phyloP scores from a whole-genome alignment of 306 rosid species.

The Bauhinia variegata region DNA sequence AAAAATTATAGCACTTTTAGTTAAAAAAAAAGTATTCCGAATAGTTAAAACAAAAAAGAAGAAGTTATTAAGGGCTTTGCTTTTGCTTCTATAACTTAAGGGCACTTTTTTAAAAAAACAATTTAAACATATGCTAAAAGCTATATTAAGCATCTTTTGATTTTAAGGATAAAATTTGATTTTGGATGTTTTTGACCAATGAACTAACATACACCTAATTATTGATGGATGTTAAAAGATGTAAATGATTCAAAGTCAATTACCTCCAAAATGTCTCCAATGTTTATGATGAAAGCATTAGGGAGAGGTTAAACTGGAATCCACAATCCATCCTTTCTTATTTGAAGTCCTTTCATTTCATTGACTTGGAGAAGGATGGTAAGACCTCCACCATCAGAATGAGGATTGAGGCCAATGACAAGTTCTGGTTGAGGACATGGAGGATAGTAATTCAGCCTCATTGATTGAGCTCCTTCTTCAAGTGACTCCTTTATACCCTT shows the following conservation, averaged over 20 bases:
- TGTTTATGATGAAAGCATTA: slow-evolving; percentile 47
- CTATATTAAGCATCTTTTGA: no score
- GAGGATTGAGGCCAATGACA: slow-evolving; percentile 41
- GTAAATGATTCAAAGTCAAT: neutral
- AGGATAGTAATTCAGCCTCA: slow-evolving; percentile 48
- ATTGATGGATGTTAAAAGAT: no score
- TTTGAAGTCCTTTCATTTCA: slow-evolving; percentile 53
- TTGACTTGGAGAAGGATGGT: slow-evolving; percentile 44
- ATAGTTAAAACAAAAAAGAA: no score
- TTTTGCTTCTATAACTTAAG: no score
- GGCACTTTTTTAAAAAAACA: no score
- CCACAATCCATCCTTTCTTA: slow-evolving; percentile 48
- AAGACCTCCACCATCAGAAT: slow-evolving; percentile 38
- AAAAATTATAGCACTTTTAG: no score
- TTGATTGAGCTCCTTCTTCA: slow-evolving; percentile 32
- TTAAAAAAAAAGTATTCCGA: no score
- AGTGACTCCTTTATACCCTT: slow-evolving; percentile 25
- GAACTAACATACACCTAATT: no score
- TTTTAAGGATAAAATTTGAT: no score
- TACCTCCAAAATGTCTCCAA: slow-evolving; percentile 56
- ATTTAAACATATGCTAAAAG: no score
- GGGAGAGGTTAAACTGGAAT: slow-evolving; percentile 51
- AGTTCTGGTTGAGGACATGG: slow-evolving; percentile 48
- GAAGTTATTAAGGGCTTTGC: no score
- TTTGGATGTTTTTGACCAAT: no score